Conservation (phyloP, 306 rosid species). For the Cucurbita ficifolia region DNA sequence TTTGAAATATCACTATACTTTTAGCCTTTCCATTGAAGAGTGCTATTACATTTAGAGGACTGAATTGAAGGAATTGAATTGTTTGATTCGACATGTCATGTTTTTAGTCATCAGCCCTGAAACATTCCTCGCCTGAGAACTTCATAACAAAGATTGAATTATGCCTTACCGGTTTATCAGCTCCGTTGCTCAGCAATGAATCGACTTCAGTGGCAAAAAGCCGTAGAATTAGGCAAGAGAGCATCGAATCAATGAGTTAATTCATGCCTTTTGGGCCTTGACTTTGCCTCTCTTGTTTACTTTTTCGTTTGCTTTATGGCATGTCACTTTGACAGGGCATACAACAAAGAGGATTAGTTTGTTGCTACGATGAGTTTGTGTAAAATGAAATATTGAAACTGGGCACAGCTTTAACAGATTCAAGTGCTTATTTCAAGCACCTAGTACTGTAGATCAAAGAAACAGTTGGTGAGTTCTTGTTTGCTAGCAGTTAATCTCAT, state of each 20-base stretch:
- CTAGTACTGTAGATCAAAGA: neutral
- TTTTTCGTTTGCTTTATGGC: neutral
- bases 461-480: neutral
- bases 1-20: neutral
- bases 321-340: neutral
- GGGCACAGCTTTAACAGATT: too few relatives aligned
- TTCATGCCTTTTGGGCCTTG: neutral
- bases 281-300: neutral
- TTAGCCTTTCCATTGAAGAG: neutral
- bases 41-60: neutral
- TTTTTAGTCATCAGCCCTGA: neutral
- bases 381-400: neutral
- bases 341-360: neutral
- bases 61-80: neutral
- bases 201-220: neutral
- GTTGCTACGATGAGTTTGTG: neutral
- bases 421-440: neutral
- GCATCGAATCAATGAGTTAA: neutral
- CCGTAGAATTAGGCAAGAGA: neutral
- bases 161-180: neutral
- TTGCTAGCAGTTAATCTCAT: neutral
- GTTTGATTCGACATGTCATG: neutral
- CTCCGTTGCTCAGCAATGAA: neutral
- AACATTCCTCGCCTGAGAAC: neutral
- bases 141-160: neutral